Evolutionary conservation across 2,329 filamentous ascomycete genomes (phyloP).

Genomic region (Zopfia rhizophila): DNA sequence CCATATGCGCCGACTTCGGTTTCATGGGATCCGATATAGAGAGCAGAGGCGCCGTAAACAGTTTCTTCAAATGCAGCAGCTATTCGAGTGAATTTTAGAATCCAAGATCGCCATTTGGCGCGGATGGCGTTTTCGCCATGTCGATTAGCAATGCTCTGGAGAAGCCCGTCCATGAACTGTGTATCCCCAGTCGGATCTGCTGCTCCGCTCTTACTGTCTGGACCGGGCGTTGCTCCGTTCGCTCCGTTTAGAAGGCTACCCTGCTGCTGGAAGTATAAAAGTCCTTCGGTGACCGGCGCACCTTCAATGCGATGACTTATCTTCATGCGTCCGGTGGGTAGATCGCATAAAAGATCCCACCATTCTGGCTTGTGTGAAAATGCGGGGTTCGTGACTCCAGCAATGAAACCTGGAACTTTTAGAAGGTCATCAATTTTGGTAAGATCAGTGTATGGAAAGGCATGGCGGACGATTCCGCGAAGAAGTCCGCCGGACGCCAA

Average conservation of each 20-base stretch:
- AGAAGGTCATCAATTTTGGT: constrained; percentile 97
- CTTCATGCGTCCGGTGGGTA: constrained; percentile 91
- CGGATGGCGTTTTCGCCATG: constrained; percentile 89
- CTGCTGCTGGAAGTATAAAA: constrained; percentile 86
- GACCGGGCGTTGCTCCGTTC: constrained; percentile 29
- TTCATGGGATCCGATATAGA: constrained; percentile 85
- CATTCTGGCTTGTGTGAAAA: constrained; percentile 96
- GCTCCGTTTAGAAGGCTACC: constrained; percentile 39
- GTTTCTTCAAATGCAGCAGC: constrained; percentile 94
- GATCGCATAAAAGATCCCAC: constrained; percentile 97
- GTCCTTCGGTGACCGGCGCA: constrained; percentile 83
- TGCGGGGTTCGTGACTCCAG: constrained; percentile 95
- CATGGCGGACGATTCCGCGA: constrained; percentile 92
- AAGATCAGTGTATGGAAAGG: constrained; percentile 97
- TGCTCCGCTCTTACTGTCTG: constrained; percentile 44
- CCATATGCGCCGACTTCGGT: constrained; percentile 58
- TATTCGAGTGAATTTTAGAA: constrained; percentile 92
- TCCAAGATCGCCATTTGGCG: constrained; percentile 93
- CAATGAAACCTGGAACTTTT: constrained; percentile 96
- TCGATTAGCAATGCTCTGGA: constrained; percentile 83
- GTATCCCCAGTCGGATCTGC: constrained; percentile 84
- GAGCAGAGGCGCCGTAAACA: constrained; percentile 90
- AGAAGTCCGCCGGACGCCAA: constrained; percentile 92
- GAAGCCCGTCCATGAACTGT: constrained; percentile 87
- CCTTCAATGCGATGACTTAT: constrained; percentile 89